A percentile compares a stretch with the other conserved stretches of the same genome.
Conservation (phyloP, 305 asterid species). For the Caryopteris hybrid region DNA sequence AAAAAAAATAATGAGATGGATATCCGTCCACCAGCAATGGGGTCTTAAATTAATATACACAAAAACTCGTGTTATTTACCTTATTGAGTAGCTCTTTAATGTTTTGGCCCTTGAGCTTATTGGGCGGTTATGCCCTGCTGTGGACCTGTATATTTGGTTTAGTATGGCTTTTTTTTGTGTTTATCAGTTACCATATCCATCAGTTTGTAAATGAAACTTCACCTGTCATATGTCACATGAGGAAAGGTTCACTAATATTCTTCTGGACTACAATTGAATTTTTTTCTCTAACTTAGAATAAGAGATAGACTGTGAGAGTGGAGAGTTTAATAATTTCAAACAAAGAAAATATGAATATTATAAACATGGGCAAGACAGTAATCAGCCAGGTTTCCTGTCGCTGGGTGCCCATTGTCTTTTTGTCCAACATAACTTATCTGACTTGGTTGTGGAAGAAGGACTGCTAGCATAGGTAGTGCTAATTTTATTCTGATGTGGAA, state of each 20-base stretch:
- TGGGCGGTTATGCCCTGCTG: not conserved
- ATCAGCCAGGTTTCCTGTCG: not conserved
- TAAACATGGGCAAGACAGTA: not conserved
- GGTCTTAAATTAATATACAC: not conserved
- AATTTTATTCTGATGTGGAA: constrained; percentile 5
- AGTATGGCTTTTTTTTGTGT: not conserved
- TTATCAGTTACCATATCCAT: not conserved
- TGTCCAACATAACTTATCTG: constrained; percentile 10
- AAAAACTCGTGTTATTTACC: not conserved
- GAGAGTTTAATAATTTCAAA: not conserved
- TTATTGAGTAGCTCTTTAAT: not conserved
- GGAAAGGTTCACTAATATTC: not conserved
- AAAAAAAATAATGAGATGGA: not conserved
- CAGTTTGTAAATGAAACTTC: not conserved
- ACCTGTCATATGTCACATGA: not conserved
- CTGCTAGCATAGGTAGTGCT: not conserved
- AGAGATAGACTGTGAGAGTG: not conserved
- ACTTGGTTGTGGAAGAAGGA: constrained; percentile 11
- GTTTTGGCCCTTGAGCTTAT: not conserved
- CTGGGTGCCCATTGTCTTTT: not conserved
- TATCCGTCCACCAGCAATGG: not conserved
- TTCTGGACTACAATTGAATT: not conserved
- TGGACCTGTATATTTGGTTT: not conserved
- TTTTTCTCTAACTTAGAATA: not conserved
- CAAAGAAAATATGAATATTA: not conserved